Base-by-base conservation (phyloP, 179 eudicot species). In the Gypsophila paniculata region DNA sequence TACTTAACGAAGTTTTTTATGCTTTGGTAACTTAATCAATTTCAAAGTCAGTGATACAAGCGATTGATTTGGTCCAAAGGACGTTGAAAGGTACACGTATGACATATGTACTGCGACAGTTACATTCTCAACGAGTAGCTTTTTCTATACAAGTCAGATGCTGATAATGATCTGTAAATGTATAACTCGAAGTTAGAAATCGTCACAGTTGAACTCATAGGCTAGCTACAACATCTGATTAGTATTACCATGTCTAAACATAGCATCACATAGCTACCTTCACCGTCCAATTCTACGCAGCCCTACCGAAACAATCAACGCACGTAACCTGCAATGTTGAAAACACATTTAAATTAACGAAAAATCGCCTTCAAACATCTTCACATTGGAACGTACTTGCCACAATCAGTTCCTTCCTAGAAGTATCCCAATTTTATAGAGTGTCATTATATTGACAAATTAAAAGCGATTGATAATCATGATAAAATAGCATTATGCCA, bases 51-150 rank as follows among this genome's bases (percentile, higher is more conserved):
- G 42, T 65, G 18, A 34, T 18, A 3, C n/a, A 65, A 65, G 54
- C 54, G 4, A 44, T 66, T 66, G 55, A 66, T 42, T 39, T 66
- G 54, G 70, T 66, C 55, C 23, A 32, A 12, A 48, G 34, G 57
- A 34, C 70, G 23, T 66, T 22, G 38, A 48, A 13, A 21, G 10
- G 34, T 22, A 13, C 34, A 29, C 34, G 34, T 29, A 29, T 4
- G 69, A 65, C 38, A 21, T 34, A 14, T 10, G 70, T 62, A 32
- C 15, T 62, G 39, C 42, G n/a, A 61, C 65, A 26, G 12, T 26
- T 14, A 61, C 4, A 14, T 61, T 61, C 17, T 8, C 34, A 23
- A 6, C 13, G 19, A 64, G 1, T 64, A 64, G 39, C 39, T 32
- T 61, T 32, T 15, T 61, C 6, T 61, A 61, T 29, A 29, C 0